Base-by-base conservation (phyloP, 225 moss, liverwort and hornwort genomes). In the Physcomitrellopsis africana region DNA sequence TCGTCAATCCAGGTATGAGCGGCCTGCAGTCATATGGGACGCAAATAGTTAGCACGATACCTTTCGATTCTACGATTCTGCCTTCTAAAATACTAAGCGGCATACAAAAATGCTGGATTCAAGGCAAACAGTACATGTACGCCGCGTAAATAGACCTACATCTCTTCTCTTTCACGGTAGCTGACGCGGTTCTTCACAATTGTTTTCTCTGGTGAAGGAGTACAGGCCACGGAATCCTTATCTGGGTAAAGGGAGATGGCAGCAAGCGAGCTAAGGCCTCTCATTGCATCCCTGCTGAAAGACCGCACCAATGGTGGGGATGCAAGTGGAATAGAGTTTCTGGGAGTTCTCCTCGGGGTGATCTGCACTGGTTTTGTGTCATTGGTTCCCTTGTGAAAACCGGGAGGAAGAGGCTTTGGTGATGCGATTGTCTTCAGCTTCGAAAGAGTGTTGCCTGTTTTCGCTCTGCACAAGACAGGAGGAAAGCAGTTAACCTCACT, bases 1-100 rank as follows among this genome's bases (percentile, higher is more conserved):
- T 86, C 24, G 82, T 89, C 73, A 91, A 82, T 54, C 94, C 94
- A 65, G 94, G 85, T 57, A 77, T 81, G 56, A 94, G 84, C 26
- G 87, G 90, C 83, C 94, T 92, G 88, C 69, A 65, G 26, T 11
- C 27, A 51, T 59, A 64, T 44, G 18, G 7, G 74, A 48, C 60
- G 22, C 17, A 22, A 32, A 42, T 42, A 43, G 27, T 57, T 3
- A 81, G 60, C 51, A 44, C 32, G 20, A 10, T 17, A 10, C 10
- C 23, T 19, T 49, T 51, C 52, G 26, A 60, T 7, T n/a, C 45
- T 9, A 65, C 16, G 1, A 22, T 42, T 20, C 1, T 32, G 24
- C 17, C 8, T 13, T 23, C 12, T 24, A 22, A 22, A 47, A 62
- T 32, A 8, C 15, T 41, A 10, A 77, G 62, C 44, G 47, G 9